These are phyloP conservation scores for Gracilaria gracilis DNA, from an alignment of 23 red algal species.

Conservation along the genomic window DNA sequence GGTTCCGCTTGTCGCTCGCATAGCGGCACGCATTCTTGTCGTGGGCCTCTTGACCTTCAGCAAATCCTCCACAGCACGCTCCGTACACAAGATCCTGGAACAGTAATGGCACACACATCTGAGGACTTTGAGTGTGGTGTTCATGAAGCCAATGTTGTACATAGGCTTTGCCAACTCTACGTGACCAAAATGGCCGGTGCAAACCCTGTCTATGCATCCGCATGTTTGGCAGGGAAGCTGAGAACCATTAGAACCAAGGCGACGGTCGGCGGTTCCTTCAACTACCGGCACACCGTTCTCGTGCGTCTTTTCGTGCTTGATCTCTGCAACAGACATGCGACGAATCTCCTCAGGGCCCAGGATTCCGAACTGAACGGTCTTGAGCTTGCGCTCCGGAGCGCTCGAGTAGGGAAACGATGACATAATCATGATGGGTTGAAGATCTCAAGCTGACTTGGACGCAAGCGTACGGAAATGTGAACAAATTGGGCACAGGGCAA, in stretches of 20 bases:
- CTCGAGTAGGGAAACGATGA: constrained; percentile 42
- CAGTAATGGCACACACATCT: constrained; percentile 95
- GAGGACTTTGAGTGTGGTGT: constrained; percentile 86
- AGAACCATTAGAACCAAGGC: constrained; percentile 89
- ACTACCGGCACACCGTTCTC: constrained; percentile 84
- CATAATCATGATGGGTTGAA: neutral
- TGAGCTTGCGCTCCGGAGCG: constrained; percentile 66
- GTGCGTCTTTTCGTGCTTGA: constrained; percentile 91
- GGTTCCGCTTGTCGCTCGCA: constrained; percentile 10
- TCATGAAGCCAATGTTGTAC: constrained; percentile 90
- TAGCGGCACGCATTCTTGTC: constrained; percentile 34
- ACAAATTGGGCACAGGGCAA: neutral
- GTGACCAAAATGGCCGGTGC: constrained; percentile 98
- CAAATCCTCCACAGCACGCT: constrained; percentile 25
- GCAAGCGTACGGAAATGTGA: neutral
- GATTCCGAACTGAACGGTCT: constrained; percentile 87
- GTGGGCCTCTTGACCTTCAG: constrained; percentile 31
- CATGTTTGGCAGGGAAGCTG: constrained; percentile 95
- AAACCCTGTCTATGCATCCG: constrained; percentile 75
- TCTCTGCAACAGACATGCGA: constrained; percentile 89
- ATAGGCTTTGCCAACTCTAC: constrained; percentile 95
- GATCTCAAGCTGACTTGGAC: constrained; percentile 7
- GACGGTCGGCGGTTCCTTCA: constrained; percentile 92
- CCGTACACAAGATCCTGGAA: constrained; percentile 80
- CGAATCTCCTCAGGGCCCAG: constrained; percentile 92